These are phyloP conservation scores for Sugiyamaella castrensis DNA, from an alignment of 1,139 yeast genomes.

Conservation along the genomic window DNA sequence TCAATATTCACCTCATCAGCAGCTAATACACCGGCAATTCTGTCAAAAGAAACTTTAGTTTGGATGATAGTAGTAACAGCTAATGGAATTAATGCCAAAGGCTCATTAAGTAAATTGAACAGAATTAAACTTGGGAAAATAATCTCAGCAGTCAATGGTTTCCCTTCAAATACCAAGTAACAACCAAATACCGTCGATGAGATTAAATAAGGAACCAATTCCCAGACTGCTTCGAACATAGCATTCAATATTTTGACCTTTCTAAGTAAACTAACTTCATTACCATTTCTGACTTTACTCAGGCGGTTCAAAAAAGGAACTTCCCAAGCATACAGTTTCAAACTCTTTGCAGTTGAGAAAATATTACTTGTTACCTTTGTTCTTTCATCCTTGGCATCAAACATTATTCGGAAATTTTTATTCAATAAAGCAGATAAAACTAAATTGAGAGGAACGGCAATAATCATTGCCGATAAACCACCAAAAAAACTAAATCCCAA, in stretches of 20 bases:
- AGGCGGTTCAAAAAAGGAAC: constrained; percentile 53
- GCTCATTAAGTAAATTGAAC: constrained; percentile 55
- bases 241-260: constrained; percentile 44
- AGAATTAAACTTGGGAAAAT: constrained; percentile 69
- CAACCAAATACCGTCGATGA: constrained; percentile 64
- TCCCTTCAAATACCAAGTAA: constrained; percentile 35
- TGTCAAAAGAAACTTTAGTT: constrained; percentile 55
- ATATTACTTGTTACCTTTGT: constrained; percentile 64
- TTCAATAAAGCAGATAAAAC: constrained; percentile 49
- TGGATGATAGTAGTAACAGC: constrained; percentile 51
- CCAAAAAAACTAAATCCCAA: constrained; percentile 61
- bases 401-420: constrained; percentile 51
- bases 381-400: constrained; percentile 58
- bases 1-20: constrained; percentile 43
- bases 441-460: constrained; percentile 57
- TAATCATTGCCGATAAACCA: constrained; percentile 50
- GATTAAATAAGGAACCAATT: constrained; percentile 63
- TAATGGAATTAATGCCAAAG: constrained; percentile 48
- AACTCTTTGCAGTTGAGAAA: constrained; percentile 59
- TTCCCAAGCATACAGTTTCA: constrained; percentile 73
- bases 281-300: constrained; percentile 70
- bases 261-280: constrained; percentile 72
- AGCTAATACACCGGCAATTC: constrained; percentile 51
- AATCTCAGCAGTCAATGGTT: constrained; percentile 63
- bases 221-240: constrained; percentile 56